Conservation (phyloP, 805 yeast species). For the Middelhovenomyces tepae region DNA sequence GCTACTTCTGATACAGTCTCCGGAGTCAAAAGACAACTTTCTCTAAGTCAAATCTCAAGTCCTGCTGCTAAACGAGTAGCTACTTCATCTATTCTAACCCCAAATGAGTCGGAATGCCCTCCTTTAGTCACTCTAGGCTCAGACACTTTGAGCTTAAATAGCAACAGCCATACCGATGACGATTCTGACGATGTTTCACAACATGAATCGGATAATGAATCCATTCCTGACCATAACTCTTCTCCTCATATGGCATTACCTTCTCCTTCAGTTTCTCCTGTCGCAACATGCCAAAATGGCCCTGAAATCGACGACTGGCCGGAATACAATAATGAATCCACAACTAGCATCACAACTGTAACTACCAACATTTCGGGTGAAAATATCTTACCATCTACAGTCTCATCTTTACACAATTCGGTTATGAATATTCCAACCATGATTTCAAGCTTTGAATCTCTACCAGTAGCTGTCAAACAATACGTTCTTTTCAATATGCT, state of each 20-base stretch:
- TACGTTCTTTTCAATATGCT: constrained; percentile 47
- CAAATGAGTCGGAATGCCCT: constrained; percentile 7
- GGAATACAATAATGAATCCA: constrained; percentile 5
- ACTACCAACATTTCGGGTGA: constrained; percentile 5
- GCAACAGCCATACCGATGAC: too few species aligned
- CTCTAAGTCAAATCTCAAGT: constrained; percentile 1
- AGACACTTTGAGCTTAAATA: too few species aligned
- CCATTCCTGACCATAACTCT: constrained; percentile 5
- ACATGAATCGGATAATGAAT: too few species aligned
- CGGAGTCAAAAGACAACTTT: constrained; percentile 5
- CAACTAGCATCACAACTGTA: constrained; percentile 4
- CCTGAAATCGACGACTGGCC: constrained; percentile 1
- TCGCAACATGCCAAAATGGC: constrained; percentile 6
- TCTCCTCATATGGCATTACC: constrained; percentile 20
- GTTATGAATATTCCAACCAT: constrained; percentile 19
- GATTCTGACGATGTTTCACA: too few species aligned
- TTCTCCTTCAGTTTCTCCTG: constrained; percentile 22
- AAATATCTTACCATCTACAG: constrained; percentile 2
- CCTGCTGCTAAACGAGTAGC: constrained; percentile 5
- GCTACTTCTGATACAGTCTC: constrained; percentile 2
- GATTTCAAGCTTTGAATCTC: constrained; percentile 26
- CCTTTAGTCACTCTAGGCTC: too few species aligned
- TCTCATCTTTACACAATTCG: constrained; percentile 2
- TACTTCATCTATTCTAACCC: constrained; percentile 4
- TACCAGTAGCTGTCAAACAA: constrained; percentile 40